Percentiles rank a stretch among this genome's conserved stretches.
Conservation (phyloP, 1,139 yeast species). For the Arxiozyma bovina region DNA sequence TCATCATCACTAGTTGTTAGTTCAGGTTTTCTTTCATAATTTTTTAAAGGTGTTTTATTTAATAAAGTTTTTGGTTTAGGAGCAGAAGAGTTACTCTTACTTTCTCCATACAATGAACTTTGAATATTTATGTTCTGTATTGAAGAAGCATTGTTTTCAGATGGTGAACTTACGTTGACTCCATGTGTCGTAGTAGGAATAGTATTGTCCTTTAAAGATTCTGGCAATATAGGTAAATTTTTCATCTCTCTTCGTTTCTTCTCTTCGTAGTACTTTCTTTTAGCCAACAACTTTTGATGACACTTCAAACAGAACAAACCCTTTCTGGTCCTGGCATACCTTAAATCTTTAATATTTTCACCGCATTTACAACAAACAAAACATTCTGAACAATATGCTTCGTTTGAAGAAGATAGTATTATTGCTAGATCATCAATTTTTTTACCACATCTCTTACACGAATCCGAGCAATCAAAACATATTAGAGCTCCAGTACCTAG, state of each 20-base stretch:
- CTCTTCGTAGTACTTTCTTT: constrained; percentile 33
- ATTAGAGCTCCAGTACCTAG: constrained; percentile 87
- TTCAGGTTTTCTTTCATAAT: not conserved
- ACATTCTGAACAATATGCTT: constrained; percentile 87
- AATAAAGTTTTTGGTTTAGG: not conserved
- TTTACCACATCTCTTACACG: constrained; percentile 78
- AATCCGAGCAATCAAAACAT: constrained; percentile 84
- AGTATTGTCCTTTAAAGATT: not conserved
- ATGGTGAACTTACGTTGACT: constrained; percentile 8
- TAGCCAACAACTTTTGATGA: constrained; percentile 64
- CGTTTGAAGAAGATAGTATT: constrained; percentile 67
- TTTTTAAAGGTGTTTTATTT: constrained; percentile 5
- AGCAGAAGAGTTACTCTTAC: not conserved
- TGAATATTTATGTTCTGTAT: not conserved
- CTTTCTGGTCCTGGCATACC: constrained; percentile 88
- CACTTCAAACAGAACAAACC: constrained; percentile 92
- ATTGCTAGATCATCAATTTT: constrained; percentile 95
- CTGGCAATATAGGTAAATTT: constrained; percentile 28
- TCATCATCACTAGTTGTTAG: not conserved
- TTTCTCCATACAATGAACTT: not conserved
- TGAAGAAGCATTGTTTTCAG: not conserved
- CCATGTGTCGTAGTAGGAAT: not conserved
- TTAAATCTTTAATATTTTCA: constrained; percentile 75
- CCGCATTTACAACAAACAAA: constrained; percentile 88
- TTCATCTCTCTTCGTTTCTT: constrained; percentile 31